Evolutionary conservation across 2,329 filamentous ascomycete genomes (phyloP).

Genomic region (Pseudogymnoascus sp.): DNA sequence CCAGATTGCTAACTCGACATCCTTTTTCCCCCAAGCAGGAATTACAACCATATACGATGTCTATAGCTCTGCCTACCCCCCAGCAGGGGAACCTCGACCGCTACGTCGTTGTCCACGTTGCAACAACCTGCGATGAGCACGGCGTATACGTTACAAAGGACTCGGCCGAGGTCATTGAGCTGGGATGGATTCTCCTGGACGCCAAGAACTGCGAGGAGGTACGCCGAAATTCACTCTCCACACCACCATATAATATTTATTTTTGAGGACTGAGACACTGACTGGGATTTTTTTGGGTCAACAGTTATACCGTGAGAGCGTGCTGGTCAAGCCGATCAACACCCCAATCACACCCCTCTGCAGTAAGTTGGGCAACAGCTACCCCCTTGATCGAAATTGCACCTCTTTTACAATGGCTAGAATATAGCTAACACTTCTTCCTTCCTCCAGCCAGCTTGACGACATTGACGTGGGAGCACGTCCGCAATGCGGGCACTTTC

Average conservation of each 20-base stretch:
- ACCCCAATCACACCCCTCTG: slow-evolving; percentile 97
- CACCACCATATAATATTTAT: not conserved
- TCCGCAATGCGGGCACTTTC: slow-evolving; percentile 94
- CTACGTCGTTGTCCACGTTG: slow-evolving; percentile 96
- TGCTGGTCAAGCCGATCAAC: slow-evolving; percentile 96
- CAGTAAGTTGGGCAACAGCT: slow-evolving; percentile 49
- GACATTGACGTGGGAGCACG: slow-evolving; percentile 97
- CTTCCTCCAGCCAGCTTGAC: slow-evolving; percentile 72
- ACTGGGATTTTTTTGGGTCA: slow-evolving; percentile 15
- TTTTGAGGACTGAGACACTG: slow-evolving; percentile 8
- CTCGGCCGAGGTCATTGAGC: slow-evolving; percentile 97
- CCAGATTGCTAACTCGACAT: not conserved
- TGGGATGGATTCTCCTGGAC: slow-evolving; percentile 95
- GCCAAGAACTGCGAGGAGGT: slow-evolving; percentile 90
- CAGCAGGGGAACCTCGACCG: slow-evolving; percentile 73
- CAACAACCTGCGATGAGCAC: slow-evolving; percentile 97
- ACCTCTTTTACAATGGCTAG: slow-evolving; percentile 11
- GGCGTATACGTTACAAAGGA: slow-evolving; percentile 99
- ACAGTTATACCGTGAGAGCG: slow-evolving; percentile 88
- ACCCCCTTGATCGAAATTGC: slow-evolving; percentile 5
- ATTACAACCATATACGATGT: slow-evolving; percentile 29
- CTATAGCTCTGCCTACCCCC: slow-evolving; percentile 34
- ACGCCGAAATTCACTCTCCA: slow-evolving; percentile 29
- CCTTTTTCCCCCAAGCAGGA: not conserved
- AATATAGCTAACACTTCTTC: slow-evolving; percentile 14